These are phyloP conservation scores for Cichorium intybus DNA, from an alignment of 140 eudicot genomes.

Conservation along the genomic window DNA sequence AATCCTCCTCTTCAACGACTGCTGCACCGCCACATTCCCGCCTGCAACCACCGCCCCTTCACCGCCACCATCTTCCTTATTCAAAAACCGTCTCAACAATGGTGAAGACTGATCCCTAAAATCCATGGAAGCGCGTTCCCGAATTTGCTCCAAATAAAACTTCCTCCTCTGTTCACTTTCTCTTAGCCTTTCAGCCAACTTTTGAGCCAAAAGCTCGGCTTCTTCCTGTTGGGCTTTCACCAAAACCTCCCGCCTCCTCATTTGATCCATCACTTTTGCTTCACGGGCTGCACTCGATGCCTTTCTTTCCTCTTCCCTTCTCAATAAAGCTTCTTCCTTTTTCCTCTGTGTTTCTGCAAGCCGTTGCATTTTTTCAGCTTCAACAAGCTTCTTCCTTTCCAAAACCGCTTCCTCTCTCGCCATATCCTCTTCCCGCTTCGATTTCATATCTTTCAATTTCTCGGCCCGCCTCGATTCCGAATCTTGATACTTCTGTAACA, in stretches of 20 bases:
- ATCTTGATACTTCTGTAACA: constrained; percentile 82
- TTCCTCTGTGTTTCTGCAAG: constrained; percentile 86
- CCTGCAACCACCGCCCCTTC: constrained; percentile 43
- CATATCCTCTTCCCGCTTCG: constrained; percentile 87
- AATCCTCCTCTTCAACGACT: constrained; percentile 62
- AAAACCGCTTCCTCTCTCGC: constrained; percentile 96
- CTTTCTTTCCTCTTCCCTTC: constrained; percentile 95
- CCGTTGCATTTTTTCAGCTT: constrained; percentile 92
- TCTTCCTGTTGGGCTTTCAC: constrained; percentile 98
- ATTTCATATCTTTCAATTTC: constrained; percentile 78
- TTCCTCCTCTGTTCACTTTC: constrained; percentile 97
- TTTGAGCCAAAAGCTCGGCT: constrained; percentile 92
- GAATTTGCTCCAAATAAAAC: constrained; percentile 87
- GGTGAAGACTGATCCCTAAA: constrained; percentile 95
- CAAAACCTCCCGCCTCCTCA: constrained; percentile 72
- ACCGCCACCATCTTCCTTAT: constrained; percentile 45
- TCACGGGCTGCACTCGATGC: constrained; percentile 99
- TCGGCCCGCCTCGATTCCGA: constrained; percentile 88
- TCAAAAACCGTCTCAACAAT: constrained; percentile 56
- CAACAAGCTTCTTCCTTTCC: constrained; percentile 82
- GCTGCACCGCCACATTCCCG: constrained; percentile 42
- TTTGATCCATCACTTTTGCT: constrained; percentile 88
- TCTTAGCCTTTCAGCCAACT: constrained; percentile 81
- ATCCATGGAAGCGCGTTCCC: constrained; percentile 97
- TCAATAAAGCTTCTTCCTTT: constrained; percentile 90